These are phyloP conservation scores for Aspergillus fijiensis DNA, from an alignment of 2,329 filamentous ascomycete species.

Conservation along the genomic window DNA sequence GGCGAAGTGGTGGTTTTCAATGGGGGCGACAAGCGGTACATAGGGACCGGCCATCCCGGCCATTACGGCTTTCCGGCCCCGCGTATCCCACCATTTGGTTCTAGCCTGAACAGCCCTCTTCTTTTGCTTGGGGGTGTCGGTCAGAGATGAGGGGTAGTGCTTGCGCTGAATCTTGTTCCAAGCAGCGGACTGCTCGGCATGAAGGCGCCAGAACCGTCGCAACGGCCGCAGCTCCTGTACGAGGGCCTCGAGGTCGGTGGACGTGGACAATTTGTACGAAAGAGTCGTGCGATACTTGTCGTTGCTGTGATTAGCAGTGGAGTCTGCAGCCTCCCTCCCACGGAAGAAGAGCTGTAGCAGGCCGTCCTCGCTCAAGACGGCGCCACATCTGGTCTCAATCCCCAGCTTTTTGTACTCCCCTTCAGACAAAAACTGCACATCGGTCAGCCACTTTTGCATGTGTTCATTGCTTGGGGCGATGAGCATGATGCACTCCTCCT, in stretches of 20 bases:
- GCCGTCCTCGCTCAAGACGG: neutral
- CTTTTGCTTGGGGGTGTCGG: no score
- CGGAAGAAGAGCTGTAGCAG: neutral
- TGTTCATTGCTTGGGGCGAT: no score
- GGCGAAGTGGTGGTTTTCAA: neutral
- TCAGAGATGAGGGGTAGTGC: no score
- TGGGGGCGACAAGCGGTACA: neutral
- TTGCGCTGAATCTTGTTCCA: neutral
- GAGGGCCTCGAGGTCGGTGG: neutral
- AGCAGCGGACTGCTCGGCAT: neutral
- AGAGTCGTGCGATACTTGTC: neutral
- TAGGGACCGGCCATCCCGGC: neutral
- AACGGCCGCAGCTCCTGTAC: neutral
- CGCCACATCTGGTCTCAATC: neutral
- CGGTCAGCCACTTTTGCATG: no score
- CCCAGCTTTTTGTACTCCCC: neutral
- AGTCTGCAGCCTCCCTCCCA: no score
- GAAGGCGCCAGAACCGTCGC: neutral
- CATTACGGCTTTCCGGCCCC: neutral
- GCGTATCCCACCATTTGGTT: no score
- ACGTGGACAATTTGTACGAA: neutral
- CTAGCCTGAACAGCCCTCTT: no score
- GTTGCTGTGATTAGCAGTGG: no score
- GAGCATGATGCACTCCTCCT: no score
- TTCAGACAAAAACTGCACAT: neutral